phyloP scores from a whole-genome alignment of 345 rosid species.

The Eucalyptus melliodora region DNA sequence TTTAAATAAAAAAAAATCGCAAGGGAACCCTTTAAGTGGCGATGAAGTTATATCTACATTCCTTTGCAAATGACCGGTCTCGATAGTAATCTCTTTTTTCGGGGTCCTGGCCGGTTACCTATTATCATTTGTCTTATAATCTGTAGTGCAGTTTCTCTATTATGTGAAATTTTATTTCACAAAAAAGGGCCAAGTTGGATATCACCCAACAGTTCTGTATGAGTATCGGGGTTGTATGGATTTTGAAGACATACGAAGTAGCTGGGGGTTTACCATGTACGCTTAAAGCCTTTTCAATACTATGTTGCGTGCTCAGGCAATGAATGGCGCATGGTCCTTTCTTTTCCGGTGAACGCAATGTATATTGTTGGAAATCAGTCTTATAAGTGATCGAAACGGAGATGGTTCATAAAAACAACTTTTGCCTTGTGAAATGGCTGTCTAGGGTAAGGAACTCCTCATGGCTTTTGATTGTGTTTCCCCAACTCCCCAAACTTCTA shows the following conservation, averaged over 20 bases:
- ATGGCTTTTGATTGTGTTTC: too few relatives aligned
- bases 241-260: neutral
- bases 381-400: neutral
- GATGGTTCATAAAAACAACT: neutral
- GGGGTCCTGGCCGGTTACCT: neutral
- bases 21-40: neutral
- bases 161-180: too few relatives aligned
- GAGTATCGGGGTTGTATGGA: too few relatives aligned
- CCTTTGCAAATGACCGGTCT: neutral
- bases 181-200: neutral
- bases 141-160: neutral
- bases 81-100: neutral
- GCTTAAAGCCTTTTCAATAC: neutral
- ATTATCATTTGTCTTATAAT: neutral
- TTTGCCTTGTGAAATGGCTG: neutral
- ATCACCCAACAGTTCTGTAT: neutral
- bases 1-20: neutral
- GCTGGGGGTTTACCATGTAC: neutral
- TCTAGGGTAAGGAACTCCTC: too few relatives aligned
- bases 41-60: neutral
- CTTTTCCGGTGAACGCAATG: neutral
- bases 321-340: neutral
- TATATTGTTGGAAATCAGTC: neutral
- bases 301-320: neutral
- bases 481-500: too few relatives aligned